Base-by-base conservation (phyloP, 2,329 filamentous ascomycete species). In the Fusarium sp. region DNA sequence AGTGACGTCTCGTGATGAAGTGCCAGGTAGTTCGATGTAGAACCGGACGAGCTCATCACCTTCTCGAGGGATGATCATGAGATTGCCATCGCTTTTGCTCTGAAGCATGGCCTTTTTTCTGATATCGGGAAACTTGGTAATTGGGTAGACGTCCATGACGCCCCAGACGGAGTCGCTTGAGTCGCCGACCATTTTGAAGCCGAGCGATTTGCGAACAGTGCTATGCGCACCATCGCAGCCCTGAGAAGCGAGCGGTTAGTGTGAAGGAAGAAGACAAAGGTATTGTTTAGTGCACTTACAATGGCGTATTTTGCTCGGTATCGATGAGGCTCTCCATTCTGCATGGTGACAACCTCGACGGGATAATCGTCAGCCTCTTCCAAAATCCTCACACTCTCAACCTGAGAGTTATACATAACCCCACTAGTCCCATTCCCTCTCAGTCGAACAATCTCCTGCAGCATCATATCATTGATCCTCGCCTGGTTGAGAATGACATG, bases 401-500 rank as follows among this genome's bases (percentile, higher is more conserved):
- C 68, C 4, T 72, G 59, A 2, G 50, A 63, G 10, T 65, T 48
- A 15, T 72, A 73, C 17, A 46, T 21, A 13, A 73, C 59, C 0
- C 55, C 63, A 23, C 49, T 36, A 0, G 39, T 53, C 0, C 53
- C 37, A 42, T 47, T 57, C 17, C 29, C 55, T 7, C 56, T 52
- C 14, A 50, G 9, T 0, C 58, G 21, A 4, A 72, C 62, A 1
- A 70, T 62, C 10, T 72, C 67, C 4, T 71, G 63, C 0, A 72
- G 43, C 27, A 72, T 68, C 3, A 71, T 47, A 4, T 72, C 70
- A 14, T 63, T 63, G 0, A 72, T 72, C 0, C 67, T 67, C 0
- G 70, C 70, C 6, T 72, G 70, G 67, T 91, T 90, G 14, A 93
- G 76, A 3, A 91, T 87, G 2, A 89, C 85, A 73, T 92, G 86